Conservation (phyloP, 768 basidiomycete species). For the Phlebiopsis gigantea region DNA sequence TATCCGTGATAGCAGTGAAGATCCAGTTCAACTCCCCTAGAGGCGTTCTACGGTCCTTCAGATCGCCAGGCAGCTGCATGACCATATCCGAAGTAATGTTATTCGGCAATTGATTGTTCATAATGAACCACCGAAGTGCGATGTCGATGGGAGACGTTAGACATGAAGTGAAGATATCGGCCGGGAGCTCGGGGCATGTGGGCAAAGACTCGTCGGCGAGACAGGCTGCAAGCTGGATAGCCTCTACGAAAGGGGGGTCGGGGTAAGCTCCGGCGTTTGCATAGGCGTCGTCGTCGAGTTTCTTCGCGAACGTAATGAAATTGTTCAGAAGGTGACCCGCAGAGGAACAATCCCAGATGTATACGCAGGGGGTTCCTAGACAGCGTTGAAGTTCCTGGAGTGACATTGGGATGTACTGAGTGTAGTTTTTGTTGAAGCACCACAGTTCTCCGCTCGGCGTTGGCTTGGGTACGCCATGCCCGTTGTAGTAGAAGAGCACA, state of each 20-base stretch:
- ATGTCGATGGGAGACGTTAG: constrained; percentile 98
- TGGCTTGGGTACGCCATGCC: constrained; percentile 33
- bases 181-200: constrained; percentile 93
- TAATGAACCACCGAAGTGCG: constrained; percentile 88
- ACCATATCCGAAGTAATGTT: constrained; percentile 86
- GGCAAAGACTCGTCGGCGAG: constrained; percentile 87
- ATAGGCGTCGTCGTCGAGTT: constrained; percentile 64
- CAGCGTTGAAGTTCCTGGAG: constrained; percentile 90
- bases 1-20: constrained; percentile 97
- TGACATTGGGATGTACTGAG: constrained; percentile 97
- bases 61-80: constrained; percentile 91
- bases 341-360: constrained; percentile 99
- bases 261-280: constrained; percentile 52
- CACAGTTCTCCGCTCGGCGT: constrained; percentile 94
- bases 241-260: constrained; percentile 74
- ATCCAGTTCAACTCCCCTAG: constrained; percentile 99
- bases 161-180: constrained; percentile 96
- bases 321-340: constrained; percentile 91
- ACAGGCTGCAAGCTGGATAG: constrained; percentile 94
- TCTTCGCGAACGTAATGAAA: constrained; percentile 76
- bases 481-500: constrained; percentile 92
- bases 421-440: constrained; percentile 97
- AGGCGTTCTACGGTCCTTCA: constrained; percentile 94
- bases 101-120: constrained; percentile 81
- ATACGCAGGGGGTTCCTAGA: constrained; percentile 93